Conservation (phyloP, 1,284 basidiomycete species). For the Cryptococcus sp. region DNA sequence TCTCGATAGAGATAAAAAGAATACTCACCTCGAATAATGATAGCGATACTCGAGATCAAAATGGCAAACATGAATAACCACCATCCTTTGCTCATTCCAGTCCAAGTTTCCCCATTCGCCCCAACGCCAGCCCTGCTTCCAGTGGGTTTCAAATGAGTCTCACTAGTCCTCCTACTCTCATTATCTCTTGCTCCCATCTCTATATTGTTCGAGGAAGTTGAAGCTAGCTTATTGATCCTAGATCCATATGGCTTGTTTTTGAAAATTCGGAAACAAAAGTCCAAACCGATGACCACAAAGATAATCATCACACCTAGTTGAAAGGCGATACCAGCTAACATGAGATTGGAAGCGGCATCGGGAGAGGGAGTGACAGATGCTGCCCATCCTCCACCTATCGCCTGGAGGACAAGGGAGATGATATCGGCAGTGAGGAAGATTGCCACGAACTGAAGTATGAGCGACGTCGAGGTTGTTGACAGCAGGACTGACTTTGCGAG, state of each 20-base stretch:
- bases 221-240: neutral
- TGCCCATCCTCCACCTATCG: slow-evolving; percentile 46
- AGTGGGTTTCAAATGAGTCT: neutral
- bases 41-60: slow-evolving; percentile 4
- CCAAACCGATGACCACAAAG: slow-evolving; percentile 32
- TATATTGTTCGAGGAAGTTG: neutral
- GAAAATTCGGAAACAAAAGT: slow-evolving; percentile 30
- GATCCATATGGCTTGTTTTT: slow-evolving; percentile 21
- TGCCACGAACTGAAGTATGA: slow-evolving; percentile 40
- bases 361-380: slow-evolving; percentile 10
- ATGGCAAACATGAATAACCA: slow-evolving; percentile 6
- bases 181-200: neutral
- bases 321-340: slow-evolving; percentile 48
- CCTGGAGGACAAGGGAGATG: slow-evolving; percentile 47
- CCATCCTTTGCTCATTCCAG: slow-evolving; percentile 5
- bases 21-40: slow-evolving; percentile 11
- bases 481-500: slow-evolving; percentile 15
- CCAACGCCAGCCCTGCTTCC: neutral
- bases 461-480: neutral
- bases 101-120: neutral
- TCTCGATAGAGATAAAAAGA: neutral
- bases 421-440: slow-evolving; percentile 46
- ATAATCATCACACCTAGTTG: slow-evolving; percentile 40
- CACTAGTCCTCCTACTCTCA: neutral
- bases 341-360: slow-evolving; percentile 30